A percentile compares a stretch with the other conserved stretches of the same genome.
Conservation (phyloP, 495 filamentous ascomycete species). For the Delitschia confertaspora region DNA sequence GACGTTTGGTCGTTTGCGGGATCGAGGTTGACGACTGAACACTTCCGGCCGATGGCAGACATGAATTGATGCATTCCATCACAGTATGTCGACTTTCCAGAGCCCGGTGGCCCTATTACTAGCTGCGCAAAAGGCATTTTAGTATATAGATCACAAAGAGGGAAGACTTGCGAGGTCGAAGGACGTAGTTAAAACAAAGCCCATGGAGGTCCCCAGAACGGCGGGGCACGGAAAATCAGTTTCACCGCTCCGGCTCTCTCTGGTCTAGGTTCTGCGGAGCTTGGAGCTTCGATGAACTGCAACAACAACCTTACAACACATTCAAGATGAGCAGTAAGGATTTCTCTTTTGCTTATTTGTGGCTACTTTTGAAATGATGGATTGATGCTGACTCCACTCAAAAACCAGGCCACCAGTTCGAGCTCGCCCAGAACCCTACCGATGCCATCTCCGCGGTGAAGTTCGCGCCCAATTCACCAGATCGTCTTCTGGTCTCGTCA, state of each 20-base stretch:
- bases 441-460: slow-evolving; percentile 81
- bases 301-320: too few relatives aligned
- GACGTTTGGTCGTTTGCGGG: slow-evolving; percentile 83
- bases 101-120: slow-evolving; percentile 83
- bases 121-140: slow-evolving; percentile 63
- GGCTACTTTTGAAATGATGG: not conserved
- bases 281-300: too few relatives aligned
- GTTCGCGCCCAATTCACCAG: slow-evolving; percentile 66
- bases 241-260: too few relatives aligned
- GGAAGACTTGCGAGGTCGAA: not conserved
- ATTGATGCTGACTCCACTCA: not conserved
- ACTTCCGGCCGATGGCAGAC: slow-evolving; percentile 85
- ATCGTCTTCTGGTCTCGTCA: slow-evolving; percentile 74
- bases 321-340: too few relatives aligned
- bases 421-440: slow-evolving; percentile 64
- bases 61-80: slow-evolving; percentile 99
- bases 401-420: slow-evolving; percentile 53
- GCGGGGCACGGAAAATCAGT: too few relatives aligned
- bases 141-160: too few relatives aligned
- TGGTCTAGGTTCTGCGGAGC: too few relatives aligned
- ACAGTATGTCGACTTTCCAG: slow-evolving; percentile 95
- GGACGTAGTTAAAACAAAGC: too few relatives aligned
- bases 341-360: not conserved
- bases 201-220: too few relatives aligned
- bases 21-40: slow-evolving; percentile 91